Percentiles rank a stretch among this genome's conserved stretches.
These are phyloP conservation scores for Zymoseptoria ardabiliae DNA, from an alignment of 2,329 filamentous ascomycete species.

Conservation along the genomic window DNA sequence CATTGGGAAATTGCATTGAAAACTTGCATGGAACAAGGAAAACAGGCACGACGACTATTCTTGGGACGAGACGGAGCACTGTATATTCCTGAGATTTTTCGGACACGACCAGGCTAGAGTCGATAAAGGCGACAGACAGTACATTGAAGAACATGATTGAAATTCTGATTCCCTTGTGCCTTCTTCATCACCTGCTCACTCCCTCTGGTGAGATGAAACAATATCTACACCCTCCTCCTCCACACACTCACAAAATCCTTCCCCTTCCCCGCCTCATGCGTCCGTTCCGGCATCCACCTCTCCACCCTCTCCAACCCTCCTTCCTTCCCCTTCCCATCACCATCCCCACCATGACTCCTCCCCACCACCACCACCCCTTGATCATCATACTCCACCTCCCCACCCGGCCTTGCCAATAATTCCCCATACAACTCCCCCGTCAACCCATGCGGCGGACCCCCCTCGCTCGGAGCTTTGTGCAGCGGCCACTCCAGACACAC, in stretches of 20 bases:
- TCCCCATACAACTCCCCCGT: constrained; percentile 63
- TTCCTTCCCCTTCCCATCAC: constrained; percentile 10
- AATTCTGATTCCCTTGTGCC: too few relatives aligned
- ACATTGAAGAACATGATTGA: too few relatives aligned
- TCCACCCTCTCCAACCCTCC: constrained; percentile 42
- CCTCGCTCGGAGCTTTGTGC: constrained; percentile 56
- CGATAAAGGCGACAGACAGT: too few relatives aligned
- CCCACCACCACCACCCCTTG: constrained; percentile 41
- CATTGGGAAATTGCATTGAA: too few relatives aligned
- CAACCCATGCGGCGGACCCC: constrained; percentile 67
- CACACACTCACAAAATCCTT: constrained; percentile 45
- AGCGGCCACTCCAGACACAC: constrained; percentile 73
- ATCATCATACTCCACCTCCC: constrained; percentile 55
- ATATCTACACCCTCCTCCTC: constrained; percentile 19
- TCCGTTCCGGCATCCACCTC: constrained; percentile 50
- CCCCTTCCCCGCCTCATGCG: constrained; percentile 48
- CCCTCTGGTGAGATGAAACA: too few relatives aligned
- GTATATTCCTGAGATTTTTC: too few relatives aligned
- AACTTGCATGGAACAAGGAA: too few relatives aligned
- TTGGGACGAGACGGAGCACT: too few relatives aligned
- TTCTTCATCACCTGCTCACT: too few relatives aligned
- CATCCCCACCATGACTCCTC: constrained; percentile 19
- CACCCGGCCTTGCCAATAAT: constrained; percentile 63
- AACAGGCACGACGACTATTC: too few relatives aligned
- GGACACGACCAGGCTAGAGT: too few relatives aligned